Base-by-base conservation (phyloP, 2,329 filamentous ascomycete species). In the Penicillium olsonii region DNA sequence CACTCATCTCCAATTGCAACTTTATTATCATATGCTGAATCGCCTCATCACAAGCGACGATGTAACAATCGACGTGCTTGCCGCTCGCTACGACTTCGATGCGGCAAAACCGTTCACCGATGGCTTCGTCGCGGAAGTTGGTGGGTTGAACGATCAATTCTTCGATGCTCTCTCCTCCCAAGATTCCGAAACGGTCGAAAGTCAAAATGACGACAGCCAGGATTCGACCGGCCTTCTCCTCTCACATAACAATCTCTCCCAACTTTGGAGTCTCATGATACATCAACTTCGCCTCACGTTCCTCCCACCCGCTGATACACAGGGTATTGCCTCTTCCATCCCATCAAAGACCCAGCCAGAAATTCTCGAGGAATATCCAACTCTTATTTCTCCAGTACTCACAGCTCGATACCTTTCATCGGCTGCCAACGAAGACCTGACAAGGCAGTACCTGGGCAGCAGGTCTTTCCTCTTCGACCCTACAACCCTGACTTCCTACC, bases 1-100 rank as follows among this genome's bases (percentile, higher is more conserved):
- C 0, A 89, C 91, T 0, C 84, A 87, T 60, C 86, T 96, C 52
- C 94, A 99, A 66, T 77, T 97, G 0, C 91, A 95, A 70, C 76
- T 97, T 0, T 99, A 97, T 66, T 91, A 92, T 57, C 85, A 85
- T 20, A 84, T 97, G 45, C 77, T 99, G n/a, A 83, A 85, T 9
- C 80, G 85, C 2, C 83, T 97, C 61, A 50, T 64, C 18, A 88
- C 87, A 0, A 79, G 83, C 0, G 86, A 86, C 42, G 79, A 80
- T 7, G 78, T 96, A 0, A 82, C 90, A 48, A 88, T 90, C 29
- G 70, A 82, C 17, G 72, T 77, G 0, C 77, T 97, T 1, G 84
- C 92, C 50, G 68, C 77, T 6, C 85, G 91, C 1, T 95, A 96
- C 59, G 76, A 78, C 0, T 75, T 96, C 7, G 78, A 89, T 24